Percentiles rank a stretch among this genome's conserved stretches.
These are phyloP conservation scores for Alternaria longipes DNA, from an alignment of 2,329 filamentous ascomycete species.

Conservation along the genomic window DNA sequence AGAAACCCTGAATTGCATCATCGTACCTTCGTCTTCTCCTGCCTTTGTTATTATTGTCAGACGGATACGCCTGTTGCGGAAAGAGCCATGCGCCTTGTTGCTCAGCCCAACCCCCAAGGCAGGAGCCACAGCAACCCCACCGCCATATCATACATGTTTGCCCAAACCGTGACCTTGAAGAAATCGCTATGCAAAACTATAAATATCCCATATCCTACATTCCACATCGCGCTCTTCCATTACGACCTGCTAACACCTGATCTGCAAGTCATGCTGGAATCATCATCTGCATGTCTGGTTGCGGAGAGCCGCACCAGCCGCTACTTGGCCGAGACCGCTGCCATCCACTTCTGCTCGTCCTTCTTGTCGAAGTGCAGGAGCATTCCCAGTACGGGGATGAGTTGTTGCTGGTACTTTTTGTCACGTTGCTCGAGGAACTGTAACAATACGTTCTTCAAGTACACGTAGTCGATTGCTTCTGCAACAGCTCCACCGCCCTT, in stretches of 20 bases:
- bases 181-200: constrained; percentile 21
- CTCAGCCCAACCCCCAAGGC: background rate
- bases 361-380: constrained; percentile 78
- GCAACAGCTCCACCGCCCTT: constrained; percentile 47
- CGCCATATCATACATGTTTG: constrained; percentile 12
- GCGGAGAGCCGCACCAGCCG: constrained; percentile 24
- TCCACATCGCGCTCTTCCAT: background rate
- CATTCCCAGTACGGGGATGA: constrained; percentile 80
- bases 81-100: background rate
- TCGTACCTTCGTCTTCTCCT: background rate
- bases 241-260: constrained; percentile 2
- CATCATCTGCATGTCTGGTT: constrained; percentile 17
- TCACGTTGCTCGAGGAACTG: constrained; percentile 86
- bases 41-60: background rate
- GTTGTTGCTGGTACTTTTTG: constrained; percentile 75
- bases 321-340: constrained; percentile 68
- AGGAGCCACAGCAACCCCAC: background rate
- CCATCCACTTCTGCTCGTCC: constrained; percentile 88
- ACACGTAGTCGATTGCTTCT: constrained; percentile 66
- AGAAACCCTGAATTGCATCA: background rate
- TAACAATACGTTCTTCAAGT: constrained; percentile 81
- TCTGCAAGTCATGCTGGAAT: constrained; percentile 10
- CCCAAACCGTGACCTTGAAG: constrained; percentile 1
- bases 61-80: background rate
- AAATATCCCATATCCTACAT: background rate